A percentile compares a stretch with the other conserved stretches of the same genome.
These are phyloP conservation scores for Cytospora paraplurivora DNA, from an alignment of 2,329 filamentous ascomycete genomes.

Conservation along the genomic window DNA sequence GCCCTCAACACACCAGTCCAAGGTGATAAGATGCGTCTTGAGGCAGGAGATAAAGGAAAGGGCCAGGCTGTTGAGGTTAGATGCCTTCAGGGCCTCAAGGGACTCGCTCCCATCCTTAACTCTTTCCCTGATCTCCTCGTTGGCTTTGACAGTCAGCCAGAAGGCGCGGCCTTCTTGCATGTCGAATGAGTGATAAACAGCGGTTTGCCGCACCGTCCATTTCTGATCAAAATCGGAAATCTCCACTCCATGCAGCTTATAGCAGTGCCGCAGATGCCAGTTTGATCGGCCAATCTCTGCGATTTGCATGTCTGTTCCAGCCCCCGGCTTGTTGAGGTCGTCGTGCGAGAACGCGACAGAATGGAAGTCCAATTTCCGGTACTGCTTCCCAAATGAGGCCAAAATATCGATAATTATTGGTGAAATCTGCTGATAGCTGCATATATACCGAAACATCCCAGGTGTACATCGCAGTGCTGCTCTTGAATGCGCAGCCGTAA, in stretches of 20 bases:
- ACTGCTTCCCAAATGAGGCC: conserved; percentile 55
- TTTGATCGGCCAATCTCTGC: conserved; percentile 3
- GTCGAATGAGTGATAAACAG: conserved; percentile 22
- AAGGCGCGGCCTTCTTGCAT: conserved; percentile 11
- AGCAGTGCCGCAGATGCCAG: conserved; percentile 12
- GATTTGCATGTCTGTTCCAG: not conserved
- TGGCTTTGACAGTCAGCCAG: conserved; percentile 21
- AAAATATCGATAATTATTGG: conserved; percentile 20
- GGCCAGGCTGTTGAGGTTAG: not conserved
- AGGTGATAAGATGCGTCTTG: not conserved
- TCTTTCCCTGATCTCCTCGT: conserved; percentile 11
- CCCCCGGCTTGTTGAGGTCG: not conserved
- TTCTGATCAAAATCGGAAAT: not conserved
- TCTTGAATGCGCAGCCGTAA: conserved; percentile 8
- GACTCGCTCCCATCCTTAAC: conserved; percentile 3
- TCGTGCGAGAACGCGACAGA: conserved; percentile 13
- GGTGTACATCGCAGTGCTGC: conserved; percentile 5
- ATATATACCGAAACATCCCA: conserved; percentile 14
- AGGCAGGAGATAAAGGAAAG: conserved; percentile 4
- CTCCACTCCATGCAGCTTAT: conserved; percentile 10
- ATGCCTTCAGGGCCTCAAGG: conserved; percentile 7
- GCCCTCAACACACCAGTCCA: conserved; percentile 11
- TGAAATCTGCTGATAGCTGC: conserved; percentile 7
- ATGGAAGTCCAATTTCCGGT: not conserved
- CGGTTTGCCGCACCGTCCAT: conserved; percentile 22